phyloP scores from a whole-genome alignment of 495 filamentous ascomycete genomes.

The Echria macrotheca region DNA sequence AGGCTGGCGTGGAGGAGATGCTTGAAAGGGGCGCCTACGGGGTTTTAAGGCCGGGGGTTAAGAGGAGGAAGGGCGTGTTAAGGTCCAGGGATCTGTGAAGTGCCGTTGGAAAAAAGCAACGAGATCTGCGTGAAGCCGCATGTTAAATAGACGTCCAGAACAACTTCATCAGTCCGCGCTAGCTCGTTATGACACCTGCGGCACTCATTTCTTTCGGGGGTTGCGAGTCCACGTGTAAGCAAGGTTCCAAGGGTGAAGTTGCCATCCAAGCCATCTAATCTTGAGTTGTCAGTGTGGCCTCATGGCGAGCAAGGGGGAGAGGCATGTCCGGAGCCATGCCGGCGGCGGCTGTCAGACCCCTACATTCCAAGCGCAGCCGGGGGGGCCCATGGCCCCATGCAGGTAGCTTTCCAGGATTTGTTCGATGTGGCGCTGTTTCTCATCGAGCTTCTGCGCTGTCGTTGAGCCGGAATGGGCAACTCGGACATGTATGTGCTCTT shows the following conservation, averaged over 20 bases:
- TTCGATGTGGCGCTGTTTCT: conserved; percentile 14
- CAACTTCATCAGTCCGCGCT: neutral
- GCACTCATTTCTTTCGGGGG: too few relatives aligned
- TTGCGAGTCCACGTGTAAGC: conserved; percentile 12
- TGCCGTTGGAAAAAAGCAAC: neutral
- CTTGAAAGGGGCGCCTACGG: neutral
- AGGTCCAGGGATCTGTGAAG: neutral
- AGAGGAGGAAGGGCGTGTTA: neutral
- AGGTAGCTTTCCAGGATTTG: conserved; percentile 11
- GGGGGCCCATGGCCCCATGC: conserved; percentile 2
- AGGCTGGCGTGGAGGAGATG: neutral
- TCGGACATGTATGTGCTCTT: conserved; percentile 6
- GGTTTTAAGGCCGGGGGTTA: neutral
- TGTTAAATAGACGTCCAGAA: neutral
- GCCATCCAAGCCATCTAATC: neutral
- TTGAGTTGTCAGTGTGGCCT: neutral
- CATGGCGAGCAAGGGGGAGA: neutral
- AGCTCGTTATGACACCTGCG: neutral
- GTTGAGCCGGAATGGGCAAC: conserved; percentile 7
- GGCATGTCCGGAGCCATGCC: conserved; percentile 12
- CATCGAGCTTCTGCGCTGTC: conserved; percentile 5
- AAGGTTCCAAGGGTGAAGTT: neutral
- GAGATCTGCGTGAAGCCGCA: conserved; percentile 1
- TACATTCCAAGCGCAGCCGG: conserved; percentile 15
- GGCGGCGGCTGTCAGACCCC: conserved; percentile 17